Percentiles rank a stretch among this genome's conserved stretches.
These are phyloP conservation scores for Tricholoma hemisulphureum DNA, from an alignment of 768 basidiomycete species.

Conservation along the genomic window DNA sequence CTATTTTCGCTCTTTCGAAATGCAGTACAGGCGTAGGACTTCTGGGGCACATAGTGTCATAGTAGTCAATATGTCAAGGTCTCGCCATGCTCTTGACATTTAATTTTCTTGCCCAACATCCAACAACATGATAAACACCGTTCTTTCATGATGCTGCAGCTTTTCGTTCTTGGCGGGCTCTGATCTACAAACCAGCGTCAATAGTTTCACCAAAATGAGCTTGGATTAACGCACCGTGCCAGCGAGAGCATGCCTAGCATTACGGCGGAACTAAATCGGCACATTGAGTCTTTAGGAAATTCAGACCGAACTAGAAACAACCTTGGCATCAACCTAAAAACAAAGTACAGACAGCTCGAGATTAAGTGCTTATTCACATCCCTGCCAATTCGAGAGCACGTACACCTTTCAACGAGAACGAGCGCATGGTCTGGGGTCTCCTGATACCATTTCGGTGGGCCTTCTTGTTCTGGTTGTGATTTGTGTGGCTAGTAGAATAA, in stretches of 20 bases:
- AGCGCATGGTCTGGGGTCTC: constrained; percentile 67
- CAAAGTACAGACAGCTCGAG: constrained; percentile 6
- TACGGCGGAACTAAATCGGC: constrained; percentile 73
- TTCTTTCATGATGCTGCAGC: constrained; percentile 37
- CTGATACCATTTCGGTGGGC: constrained; percentile 98
- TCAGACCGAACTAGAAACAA: constrained; percentile 23
- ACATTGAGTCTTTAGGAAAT: not conserved
- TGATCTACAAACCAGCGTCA: constrained; percentile 45
- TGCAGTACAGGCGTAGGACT: constrained; percentile 13
- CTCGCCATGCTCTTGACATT: constrained; percentile 5
- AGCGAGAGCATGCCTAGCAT: constrained; percentile 65
- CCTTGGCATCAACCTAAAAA: constrained; percentile 77
- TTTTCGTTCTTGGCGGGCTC: constrained; percentile 64
- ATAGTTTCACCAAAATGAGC: not conserved
- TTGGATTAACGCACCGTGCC: constrained; percentile 61
- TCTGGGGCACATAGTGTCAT: no score
- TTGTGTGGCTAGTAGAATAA: constrained; percentile 62
- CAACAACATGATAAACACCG: constrained; percentile 7
- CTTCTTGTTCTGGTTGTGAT: constrained; percentile 96
- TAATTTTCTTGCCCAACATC: constrained; percentile 10
- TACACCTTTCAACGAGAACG: constrained; percentile 90
- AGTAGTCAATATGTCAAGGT: constrained; percentile 12
- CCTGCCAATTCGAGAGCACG: constrained; percentile 33
- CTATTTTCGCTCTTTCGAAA: constrained; percentile 15
- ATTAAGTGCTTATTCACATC: not conserved